A percentile compares a stretch with the other conserved stretches of the same genome.
Conservation (phyloP, 2,329 filamentous ascomycete species). For the Ilyonectria destructans region DNA sequence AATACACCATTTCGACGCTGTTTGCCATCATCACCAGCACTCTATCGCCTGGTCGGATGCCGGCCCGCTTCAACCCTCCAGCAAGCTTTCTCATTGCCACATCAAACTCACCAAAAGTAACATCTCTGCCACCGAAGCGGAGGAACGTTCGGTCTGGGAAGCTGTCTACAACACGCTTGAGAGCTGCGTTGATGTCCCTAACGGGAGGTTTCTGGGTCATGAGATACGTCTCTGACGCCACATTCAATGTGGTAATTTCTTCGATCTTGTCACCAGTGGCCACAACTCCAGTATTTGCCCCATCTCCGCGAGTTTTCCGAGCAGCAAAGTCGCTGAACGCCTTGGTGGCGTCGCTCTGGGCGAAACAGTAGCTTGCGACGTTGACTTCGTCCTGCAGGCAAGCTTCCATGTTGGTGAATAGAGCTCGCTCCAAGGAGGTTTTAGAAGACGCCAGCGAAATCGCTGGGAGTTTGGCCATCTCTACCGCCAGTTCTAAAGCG, state of each 20-base stretch:
- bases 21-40: constrained; percentile 22
- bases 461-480: constrained; percentile 2
- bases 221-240: not conserved
- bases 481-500: constrained; percentile 9
- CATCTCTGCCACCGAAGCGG: constrained; percentile 14
- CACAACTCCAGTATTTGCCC: not conserved
- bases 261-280: not conserved
- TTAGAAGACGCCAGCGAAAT: constrained; percentile 17
- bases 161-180: not conserved
- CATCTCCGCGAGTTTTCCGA: not conserved
- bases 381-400: constrained; percentile 22
- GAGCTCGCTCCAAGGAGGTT: constrained; percentile 11
- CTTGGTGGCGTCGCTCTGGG: constrained; percentile 19
- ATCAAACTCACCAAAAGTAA: constrained; percentile 12
- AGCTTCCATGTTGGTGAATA: constrained; percentile 18
- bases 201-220: not conserved
- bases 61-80: constrained; percentile 1
- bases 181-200: constrained; percentile 14
- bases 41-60: constrained; percentile 4
- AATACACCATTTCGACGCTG: constrained; percentile 20
- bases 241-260: not conserved
- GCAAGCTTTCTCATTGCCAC: not conserved
- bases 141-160: constrained; percentile 15
- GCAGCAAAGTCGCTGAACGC: constrained; percentile 19
- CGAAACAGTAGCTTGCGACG: constrained; percentile 23